Base-by-base conservation (phyloP, 1,284 basidiomycete genomes). In the Athelia psychrophila region DNA sequence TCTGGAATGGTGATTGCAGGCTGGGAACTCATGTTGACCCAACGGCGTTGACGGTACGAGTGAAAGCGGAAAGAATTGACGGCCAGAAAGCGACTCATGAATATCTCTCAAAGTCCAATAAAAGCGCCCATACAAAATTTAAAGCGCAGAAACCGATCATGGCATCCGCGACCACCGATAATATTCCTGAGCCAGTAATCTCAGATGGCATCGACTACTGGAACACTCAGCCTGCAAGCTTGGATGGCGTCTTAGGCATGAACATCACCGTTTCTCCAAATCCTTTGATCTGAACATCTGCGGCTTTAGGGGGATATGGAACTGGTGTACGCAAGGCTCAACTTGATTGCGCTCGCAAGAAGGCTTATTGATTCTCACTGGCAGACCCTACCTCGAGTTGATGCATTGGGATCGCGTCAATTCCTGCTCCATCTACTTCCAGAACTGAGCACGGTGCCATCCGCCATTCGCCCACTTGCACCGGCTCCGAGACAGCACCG, bases 361-460 rank as follows among this genome's bases (percentile, higher is more conserved):
- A 42, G 38, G 44, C 51, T 48, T 57, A 54, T 52, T 30, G 50
- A 40, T 45, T 56, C 49, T 49, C 3, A 33, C 47, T 25, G n/a
- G 24, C 56, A 95, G 91, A 81, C 91, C 40, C 78, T 96, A 8
- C 94, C 95, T 0, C 82, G 93, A 46, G 76, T 97, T 56, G 95
- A 98, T 66, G 80, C 93, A 5, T 80, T 96, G 5, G 87, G 90
- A 33, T 95, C 93, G 3, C 84, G 95, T 25, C 83, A 92, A 49
- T 89, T 97, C 65, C 76, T 96, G 48, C 80, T 95, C 76, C 86
- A 8, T 92, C 88, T 38, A 82, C 89, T 2, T 68, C 88, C 45
- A 67, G 70, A 30, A 16, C 68, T 77, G n/a, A 62, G 62, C 13
- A 55, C 61, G 12, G 58, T 60, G 53, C 62, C 62, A 48, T 53